Percentiles rank a stretch among this genome's conserved stretches.
These are phyloP conservation scores for Aspergillus thermomutatus DNA, from an alignment of 2,329 filamentous ascomycete genomes.

Conservation along the genomic window DNA sequence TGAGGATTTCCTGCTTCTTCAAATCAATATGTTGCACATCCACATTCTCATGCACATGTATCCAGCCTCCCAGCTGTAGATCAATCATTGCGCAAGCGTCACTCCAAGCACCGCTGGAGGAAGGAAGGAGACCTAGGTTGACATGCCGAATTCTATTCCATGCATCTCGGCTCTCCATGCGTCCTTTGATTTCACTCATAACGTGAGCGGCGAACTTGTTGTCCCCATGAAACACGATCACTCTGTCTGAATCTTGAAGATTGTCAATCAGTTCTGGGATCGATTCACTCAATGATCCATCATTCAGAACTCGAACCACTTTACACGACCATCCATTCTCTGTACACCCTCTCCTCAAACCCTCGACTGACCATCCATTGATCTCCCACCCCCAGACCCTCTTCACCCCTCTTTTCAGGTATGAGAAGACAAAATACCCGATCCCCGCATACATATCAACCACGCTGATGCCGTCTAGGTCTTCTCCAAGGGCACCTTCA, in stretches of 20 bases:
- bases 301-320: constrained; percentile 47
- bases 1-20: constrained; percentile 37
- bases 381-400: constrained; percentile 84
- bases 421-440: constrained; percentile 89
- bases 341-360: constrained; percentile 69
- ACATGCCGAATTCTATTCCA: constrained; percentile 51
- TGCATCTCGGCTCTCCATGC: constrained; percentile 28
- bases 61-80: constrained; percentile 48
- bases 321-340: constrained; percentile 64
- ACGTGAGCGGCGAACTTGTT: constrained; percentile 55
- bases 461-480: constrained; percentile 32
- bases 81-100: constrained; percentile 50
- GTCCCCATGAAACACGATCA: constrained; percentile 67
- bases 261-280: constrained; percentile 31
- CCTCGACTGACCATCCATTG: constrained; percentile 85
- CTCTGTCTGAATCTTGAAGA: constrained; percentile 47
- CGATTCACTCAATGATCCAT: constrained; percentile 23
- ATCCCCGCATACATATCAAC: constrained; percentile 91
- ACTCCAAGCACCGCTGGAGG: constrained; percentile 48
- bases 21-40: constrained; percentile 43
- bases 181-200: constrained; percentile 30
- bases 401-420: constrained; percentile 65
- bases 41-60: constrained; percentile 62
- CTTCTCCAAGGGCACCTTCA: constrained; percentile 23
- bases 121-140: constrained; percentile 57